Base-by-base conservation (phyloP, 345 rosid genomes). In the Hypericum perforatum region DNA sequence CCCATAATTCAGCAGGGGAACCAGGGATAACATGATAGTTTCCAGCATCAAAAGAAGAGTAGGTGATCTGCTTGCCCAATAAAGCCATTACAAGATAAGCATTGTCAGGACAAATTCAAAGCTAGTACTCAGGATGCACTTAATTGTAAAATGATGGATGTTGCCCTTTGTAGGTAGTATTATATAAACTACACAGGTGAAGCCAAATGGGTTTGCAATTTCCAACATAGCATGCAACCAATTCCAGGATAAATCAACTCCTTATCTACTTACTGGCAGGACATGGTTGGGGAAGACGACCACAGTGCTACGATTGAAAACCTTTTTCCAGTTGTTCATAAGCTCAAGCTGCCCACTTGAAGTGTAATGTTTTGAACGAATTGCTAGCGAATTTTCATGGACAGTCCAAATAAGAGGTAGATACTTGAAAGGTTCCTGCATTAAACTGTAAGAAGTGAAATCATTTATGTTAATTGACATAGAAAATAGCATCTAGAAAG, bases 391-490 rank as follows among this genome's bases (percentile, higher is more conserved):
- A 58, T 59, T 70, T 57, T 88, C 87, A 65, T 80, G 73, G 72
- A 85, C 69, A 66, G 77, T 80, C 97, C 95, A 85, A 57, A 92
- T 60, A 53, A 92, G 79, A 64, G 98, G 95, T 59, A 84, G 49
- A 52, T 91, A 79, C 75, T 88, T 88, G 73, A 89, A 92, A 52
- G 98, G 98, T 64, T 92, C 97, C 82, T 76, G 94, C 91, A 84
- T 73, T 56, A 88, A 76, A 80, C 98, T 92, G 83, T 48, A 68
- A 57, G 52, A 79, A 73, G 74, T 67, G 61, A 69, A 75, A 68
- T 64, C 59, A 71, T 60, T 68, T 58, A 61, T 50, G 64, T 61
- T 58, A 70, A 59, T 45, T 47, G 54, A 41, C 50, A 43, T 7
- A 6, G 1, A 22, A 22, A 22, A 22, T 22, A 22, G 32, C 32